These are phyloP conservation scores for Byssothecium circinans DNA, from an alignment of 2,329 filamentous ascomycete genomes.

Conservation along the genomic window DNA sequence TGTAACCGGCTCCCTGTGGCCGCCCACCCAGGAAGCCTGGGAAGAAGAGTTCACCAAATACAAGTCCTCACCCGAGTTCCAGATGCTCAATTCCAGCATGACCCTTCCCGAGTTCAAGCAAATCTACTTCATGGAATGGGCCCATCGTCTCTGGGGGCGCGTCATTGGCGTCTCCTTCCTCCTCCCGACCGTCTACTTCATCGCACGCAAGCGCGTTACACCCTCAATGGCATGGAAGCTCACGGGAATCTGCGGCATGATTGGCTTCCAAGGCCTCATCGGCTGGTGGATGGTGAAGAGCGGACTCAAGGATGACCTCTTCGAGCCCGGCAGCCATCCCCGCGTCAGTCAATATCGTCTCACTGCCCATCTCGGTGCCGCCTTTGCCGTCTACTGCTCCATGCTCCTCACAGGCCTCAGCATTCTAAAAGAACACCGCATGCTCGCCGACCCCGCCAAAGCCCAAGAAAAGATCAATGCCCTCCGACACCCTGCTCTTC, in stretches of 20 bases:
- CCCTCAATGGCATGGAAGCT: conserved; percentile 75
- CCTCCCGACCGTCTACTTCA: conserved; percentile 83
- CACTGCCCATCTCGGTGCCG: conserved; percentile 83
- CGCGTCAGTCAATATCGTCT: conserved; percentile 94
- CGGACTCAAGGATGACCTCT: conserved; percentile 92
- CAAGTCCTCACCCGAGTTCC: conserved; percentile 87
- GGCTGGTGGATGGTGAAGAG: conserved; percentile 99
- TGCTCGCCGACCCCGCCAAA: conserved; percentile 67
- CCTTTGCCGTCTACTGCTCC: conserved; percentile 89
- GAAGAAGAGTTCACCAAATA: conserved; percentile 92
- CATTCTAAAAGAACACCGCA: conserved; percentile 75
- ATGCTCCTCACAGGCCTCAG: conserved; percentile 90
- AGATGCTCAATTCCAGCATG: conserved; percentile 91
- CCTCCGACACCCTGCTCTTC: conserved; percentile 67
- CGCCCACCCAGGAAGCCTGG: conserved; percentile 79
- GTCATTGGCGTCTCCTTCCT: conserved; percentile 89
- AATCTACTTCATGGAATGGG: conserved; percentile 99
- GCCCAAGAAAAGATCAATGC: conserved; percentile 63
- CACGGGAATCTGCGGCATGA: conserved; percentile 80
- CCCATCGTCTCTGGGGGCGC: conserved; percentile 90
- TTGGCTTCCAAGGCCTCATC: conserved; percentile 92
- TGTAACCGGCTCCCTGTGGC: conserved; percentile 88
- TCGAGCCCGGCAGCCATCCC: conserved; percentile 85
- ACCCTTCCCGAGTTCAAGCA: conserved; percentile 91
- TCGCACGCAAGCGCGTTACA: conserved; percentile 77